phyloP scores from a whole-genome alignment of 2,329 filamentous ascomycete species.

The Fusarium sp. region DNA sequence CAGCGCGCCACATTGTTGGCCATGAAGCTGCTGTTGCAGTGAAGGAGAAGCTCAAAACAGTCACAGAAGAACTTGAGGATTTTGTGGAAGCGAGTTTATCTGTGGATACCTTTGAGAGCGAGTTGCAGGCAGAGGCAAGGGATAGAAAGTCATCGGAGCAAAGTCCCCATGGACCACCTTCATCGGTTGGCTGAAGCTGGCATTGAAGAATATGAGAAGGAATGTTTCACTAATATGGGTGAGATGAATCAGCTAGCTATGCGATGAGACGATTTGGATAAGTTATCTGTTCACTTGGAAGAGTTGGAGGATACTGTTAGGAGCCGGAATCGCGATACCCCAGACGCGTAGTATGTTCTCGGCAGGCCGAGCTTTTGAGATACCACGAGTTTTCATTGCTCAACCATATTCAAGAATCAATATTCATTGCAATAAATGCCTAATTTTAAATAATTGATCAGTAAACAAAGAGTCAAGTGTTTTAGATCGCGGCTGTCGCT shows the following conservation, averaged over 20 bases:
- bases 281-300: neutral
- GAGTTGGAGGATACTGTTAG: slow-evolving; percentile 5
- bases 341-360: slow-evolving; percentile 15
- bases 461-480: slow-evolving; percentile 3
- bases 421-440: neutral
- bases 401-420: slow-evolving; percentile 7
- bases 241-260: neutral
- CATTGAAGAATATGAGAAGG: neutral
- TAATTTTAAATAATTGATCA: neutral
- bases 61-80: slow-evolving; percentile 95
- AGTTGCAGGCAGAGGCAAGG: slow-evolving; percentile 67
- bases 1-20: slow-evolving; percentile 93
- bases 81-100: slow-evolving; percentile 92
- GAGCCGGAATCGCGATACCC: slow-evolving; percentile 22
- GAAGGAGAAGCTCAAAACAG: slow-evolving; percentile 96
- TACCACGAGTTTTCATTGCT: slow-evolving; percentile 17
- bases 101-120: slow-evolving; percentile 80
- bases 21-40: slow-evolving; percentile 89
- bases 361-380: slow-evolving; percentile 12
- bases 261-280: neutral
- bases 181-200: slow-evolving; percentile 36
- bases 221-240: neutral
- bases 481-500: slow-evolving; percentile 7
- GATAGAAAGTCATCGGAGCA: slow-evolving; percentile 55
- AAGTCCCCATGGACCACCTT: slow-evolving; percentile 46